Base-by-base conservation (phyloP, 2,329 filamentous ascomycete genomes). In the Arthrobotrys entomopaga region DNA sequence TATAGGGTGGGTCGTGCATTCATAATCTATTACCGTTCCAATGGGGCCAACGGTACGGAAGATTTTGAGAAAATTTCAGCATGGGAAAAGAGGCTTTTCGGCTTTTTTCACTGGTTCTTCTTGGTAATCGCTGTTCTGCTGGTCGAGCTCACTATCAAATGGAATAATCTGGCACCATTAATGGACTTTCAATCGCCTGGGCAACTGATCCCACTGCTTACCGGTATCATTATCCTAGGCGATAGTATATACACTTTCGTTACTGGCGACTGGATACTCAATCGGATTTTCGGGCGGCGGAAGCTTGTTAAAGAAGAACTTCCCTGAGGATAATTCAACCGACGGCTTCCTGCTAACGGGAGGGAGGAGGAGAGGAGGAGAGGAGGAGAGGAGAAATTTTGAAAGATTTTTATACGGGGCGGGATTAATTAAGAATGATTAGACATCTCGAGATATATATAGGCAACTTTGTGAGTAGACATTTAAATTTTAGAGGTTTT, bases 141-240 rank as follows among this genome's bases (percentile, higher is more conserved):
- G 34, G 60, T 64, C 54, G 60, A 64, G 24, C 48, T 64, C 38
- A 64, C 49, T 34, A 64, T 64, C 16, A 29, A 54, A 64, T 64
- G 60, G 60, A 64, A 64, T 54, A 19, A 54, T 54, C 60, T 64
- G 54, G 48, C 48, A 26, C 60, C 60, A 46, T 34, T 48, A 38
- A 54, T 29, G 8, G 38, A 64, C 22, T 54, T 64, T 22, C 60
- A 64, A 64, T 42, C 60, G 19, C 48, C 60, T 24, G 60, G 60
- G 22, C 60, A 64, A 48, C 38, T 64, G 34, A 64, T 64, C 19
- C 60, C 60, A 38, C 54, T 64, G 19, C 22, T 20, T 38, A 54
- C 60, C 7, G 60, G 60, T 2, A 64, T 64, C 8, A 54, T 64
- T 54, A 54, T 64, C 48, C 20, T 64, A 54, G 24, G 8, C 38